Evolutionary conservation across 768 basidiomycete genomes (phyloP).

Genomic region (Dendrothele bispora): DNA sequence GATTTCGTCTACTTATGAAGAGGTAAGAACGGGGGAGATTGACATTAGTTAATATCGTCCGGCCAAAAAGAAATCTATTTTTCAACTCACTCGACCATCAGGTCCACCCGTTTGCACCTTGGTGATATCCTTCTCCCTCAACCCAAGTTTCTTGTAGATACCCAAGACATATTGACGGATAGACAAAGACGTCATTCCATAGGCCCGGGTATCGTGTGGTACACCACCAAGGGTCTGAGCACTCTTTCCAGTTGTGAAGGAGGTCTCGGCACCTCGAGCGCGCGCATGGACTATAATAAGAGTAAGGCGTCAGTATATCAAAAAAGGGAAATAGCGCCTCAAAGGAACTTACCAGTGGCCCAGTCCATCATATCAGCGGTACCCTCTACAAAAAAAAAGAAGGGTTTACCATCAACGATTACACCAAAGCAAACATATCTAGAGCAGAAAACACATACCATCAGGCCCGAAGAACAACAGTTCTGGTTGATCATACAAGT

Average conservation of each 20-base stretch:
- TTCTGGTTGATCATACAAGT: slow-evolving; percentile 88
- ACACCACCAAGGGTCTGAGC: slow-evolving; percentile 89
- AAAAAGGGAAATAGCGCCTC: neutral
- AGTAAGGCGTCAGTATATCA: slow-evolving; percentile 5
- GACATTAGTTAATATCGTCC: neutral
- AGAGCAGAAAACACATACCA: slow-evolving; percentile 51
- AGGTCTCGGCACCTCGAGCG: slow-evolving; percentile 81
- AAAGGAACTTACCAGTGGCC: slow-evolving; percentile 75
- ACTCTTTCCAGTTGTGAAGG: slow-evolving; percentile 95
- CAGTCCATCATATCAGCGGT: slow-evolving; percentile 99
- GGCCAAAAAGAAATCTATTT: neutral
- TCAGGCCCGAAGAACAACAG: slow-evolving; percentile 95
- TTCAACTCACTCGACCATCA: slow-evolving; percentile 86
- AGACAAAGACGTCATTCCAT: slow-evolving; percentile 92
- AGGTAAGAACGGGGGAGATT: too few relatives aligned
- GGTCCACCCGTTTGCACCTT: slow-evolving; percentile 98
- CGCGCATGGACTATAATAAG: slow-evolving; percentile 73
- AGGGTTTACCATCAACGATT: neutral
- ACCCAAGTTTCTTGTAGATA: slow-evolving; percentile 89
- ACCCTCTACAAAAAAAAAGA: slow-evolving; percentile 60
- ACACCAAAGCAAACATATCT: slow-evolving; percentile 15
- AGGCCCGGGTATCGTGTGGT: slow-evolving; percentile 81
- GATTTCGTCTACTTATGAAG: slow-evolving; percentile 72
- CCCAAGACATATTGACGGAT: slow-evolving; percentile 94
- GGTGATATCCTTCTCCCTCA: slow-evolving; percentile 92